A percentile compares a stretch with the other conserved stretches of the same genome.
These are phyloP conservation scores for Trametes versicolor DNA, from an alignment of 1,284 basidiomycete genomes.

Conservation along the genomic window DNA sequence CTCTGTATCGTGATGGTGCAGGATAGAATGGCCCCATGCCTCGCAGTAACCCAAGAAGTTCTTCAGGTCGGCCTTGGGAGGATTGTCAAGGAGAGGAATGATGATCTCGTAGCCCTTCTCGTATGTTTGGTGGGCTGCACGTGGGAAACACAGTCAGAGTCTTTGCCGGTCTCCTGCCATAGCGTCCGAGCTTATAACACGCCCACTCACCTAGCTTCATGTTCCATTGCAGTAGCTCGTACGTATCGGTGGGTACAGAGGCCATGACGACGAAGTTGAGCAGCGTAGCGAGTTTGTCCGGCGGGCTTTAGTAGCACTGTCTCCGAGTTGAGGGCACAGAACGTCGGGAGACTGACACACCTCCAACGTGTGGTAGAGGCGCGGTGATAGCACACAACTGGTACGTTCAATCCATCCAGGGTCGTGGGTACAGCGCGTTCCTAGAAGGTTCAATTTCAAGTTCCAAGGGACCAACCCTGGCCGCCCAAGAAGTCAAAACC, in stretches of 20 bases:
- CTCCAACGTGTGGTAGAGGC: too few relatives aligned
- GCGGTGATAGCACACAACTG: too few relatives aligned
- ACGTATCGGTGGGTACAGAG: constrained; percentile 27
- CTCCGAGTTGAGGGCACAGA: background rate
- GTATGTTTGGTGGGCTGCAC: constrained; percentile 20
- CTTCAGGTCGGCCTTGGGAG: constrained; percentile 46
- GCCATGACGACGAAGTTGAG: background rate
- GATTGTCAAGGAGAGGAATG: constrained; percentile 46
- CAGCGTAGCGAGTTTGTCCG: background rate
- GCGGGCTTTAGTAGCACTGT: background rate
- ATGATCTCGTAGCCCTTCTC: constrained; percentile 46
- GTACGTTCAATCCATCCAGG: too few relatives aligned
- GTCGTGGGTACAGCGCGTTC: too few relatives aligned
- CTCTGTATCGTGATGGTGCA: constrained; percentile 47
- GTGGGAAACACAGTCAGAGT: too few relatives aligned
- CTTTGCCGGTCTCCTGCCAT: background rate
- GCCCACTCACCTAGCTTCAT: constrained; percentile 13
- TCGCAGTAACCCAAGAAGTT: constrained; percentile 54
- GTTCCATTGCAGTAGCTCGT: constrained; percentile 40
- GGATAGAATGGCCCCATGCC: constrained; percentile 47
- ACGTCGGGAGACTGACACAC: background rate
- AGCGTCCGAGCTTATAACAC: background rate
- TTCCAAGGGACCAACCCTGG: too few relatives aligned
- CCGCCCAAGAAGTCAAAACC: too few relatives aligned
- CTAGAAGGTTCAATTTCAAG: too few relatives aligned